Evolutionary conservation across 495 filamentous ascomycete genomes (phyloP), one percentile per base, ranked within the genome.

Genomic region (Penicillium odoratum): DNA sequence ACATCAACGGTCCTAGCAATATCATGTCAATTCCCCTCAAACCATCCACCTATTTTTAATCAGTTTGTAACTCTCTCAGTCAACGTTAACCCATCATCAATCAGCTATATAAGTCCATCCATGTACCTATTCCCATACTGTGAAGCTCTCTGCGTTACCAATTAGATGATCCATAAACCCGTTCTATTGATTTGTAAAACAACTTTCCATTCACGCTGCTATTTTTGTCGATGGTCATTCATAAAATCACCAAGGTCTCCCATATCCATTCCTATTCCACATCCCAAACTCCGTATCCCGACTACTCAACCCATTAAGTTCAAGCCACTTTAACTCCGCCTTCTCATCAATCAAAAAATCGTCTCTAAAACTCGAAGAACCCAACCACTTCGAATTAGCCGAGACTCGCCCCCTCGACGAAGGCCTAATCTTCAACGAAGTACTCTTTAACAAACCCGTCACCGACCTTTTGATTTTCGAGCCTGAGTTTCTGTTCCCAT

Each of bases 241-340:
- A 51, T 36, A 36, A 5, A 10, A 53, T n/a, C 21, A 53, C 51
- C 45, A 60, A 0, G 31, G 31, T 16, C 46, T 44, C 40, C 58
- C 61, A 36, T 60, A n/a, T 16, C 31, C 57, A 38, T 50, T 53
- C 4, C 56, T 49, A 26, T 18, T 36, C 64, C 64, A 63, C 18
- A 60, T 25, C 5, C 55, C 59, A 54, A 47, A 48, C 28, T 56
- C 42, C 53, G 31, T n/a, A 43, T 44, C 54, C 33, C 42, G 48
- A 5, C 49, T 45, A 28, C 48, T 42, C 6, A 44, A 16, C n/a
- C 59, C 51, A 55, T 62, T 54, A n/a, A 21, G 55, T 31, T 69
- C 65, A n/a, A 61, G 30, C 62, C 57, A 62, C 25, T 64, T 63
- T 25, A 59, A 34, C 18, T 60, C 55, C 6, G 55, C 18, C n/a